Evolutionary conservation across 2,329 filamentous ascomycete genomes (phyloP).

Genomic region (Aspergillus versicolor): DNA sequence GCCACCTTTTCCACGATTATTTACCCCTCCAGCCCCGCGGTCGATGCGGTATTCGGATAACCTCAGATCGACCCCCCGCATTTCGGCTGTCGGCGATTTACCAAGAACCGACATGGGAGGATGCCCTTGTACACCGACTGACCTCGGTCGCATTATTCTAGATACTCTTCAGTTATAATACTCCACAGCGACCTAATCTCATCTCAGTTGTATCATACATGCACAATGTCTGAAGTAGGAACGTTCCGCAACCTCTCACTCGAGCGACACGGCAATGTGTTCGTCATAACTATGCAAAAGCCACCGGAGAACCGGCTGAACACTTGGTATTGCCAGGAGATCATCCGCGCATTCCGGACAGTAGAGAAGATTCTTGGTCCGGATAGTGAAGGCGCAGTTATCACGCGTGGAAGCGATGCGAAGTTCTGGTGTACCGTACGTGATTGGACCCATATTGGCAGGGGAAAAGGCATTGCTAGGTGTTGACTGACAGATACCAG

Average conservation of each 20-base stretch:
- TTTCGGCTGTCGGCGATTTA: no score
- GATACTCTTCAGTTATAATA: no score
- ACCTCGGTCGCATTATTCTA: no score
- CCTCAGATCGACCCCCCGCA: no score
- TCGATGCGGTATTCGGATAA: no score
- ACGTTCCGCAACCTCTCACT: conserved; percentile 46
- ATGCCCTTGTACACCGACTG: no score
- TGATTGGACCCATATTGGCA: no score
- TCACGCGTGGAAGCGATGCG: conserved; percentile 52
- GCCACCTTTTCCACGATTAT: no score
- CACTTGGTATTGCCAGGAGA: conserved; percentile 51
- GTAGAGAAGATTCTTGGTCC: conserved; percentile 50
- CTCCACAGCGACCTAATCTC: no score
- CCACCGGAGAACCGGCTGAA: conserved; percentile 56
- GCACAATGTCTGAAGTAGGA: conserved; percentile 25
- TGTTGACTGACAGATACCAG: not conserved
- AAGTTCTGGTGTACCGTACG: conserved; percentile 47
- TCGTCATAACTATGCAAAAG: conserved; percentile 56
- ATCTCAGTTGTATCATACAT: not conserved
- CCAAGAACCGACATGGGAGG: no score
- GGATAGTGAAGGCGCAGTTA: conserved; percentile 52
- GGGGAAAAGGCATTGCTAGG: no score
- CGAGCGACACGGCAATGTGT: conserved; percentile 47
- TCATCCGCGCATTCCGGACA: conserved; percentile 50
- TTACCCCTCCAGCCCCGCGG: no score